Evolutionary conservation across 2,329 filamentous ascomycete species (phyloP), one percentile per base, ranked within the genome.

Genomic region (Verticillium nonalfalfae): DNA sequence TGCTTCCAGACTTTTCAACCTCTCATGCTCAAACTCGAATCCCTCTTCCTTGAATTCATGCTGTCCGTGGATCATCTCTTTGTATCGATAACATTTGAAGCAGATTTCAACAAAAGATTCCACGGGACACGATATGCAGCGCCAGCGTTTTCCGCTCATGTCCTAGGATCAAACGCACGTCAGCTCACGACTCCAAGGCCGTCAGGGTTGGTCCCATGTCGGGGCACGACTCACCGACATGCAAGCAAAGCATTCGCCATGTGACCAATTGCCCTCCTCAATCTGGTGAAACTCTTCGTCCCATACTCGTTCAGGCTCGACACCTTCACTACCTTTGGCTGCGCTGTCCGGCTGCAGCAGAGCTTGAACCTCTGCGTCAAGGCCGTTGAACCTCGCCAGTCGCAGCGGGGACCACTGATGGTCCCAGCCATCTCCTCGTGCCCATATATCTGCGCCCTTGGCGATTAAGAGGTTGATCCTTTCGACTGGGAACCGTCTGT

Each of bases 391-490:
- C 10, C 52, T 39, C 1, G 64, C 59, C 11, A 67, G 14, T 36
- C 65, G 63, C 31, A 67, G 15, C 2, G 62, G 35, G 13, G 66
- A 62, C 66, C 66, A 67, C 7, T 59, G 33, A 21, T 54, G 35
- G 40, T 63, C 60, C n/a, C 21, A 18, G 2, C 39, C 60, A 33
- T 59, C 50, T 2, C 58, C 63, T 26, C 40, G 50, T 6, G 52
- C 58, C 38, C 61, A 60, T 2, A 59, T 56, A 50, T 65, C 60
- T 9, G 66, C 66, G 7, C 67, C 65, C 1, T 59, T 35, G 7
- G 52, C 60, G 14, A 68, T n/a, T 7, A 68, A 57, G 13, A 59
- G 40, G 3, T 64, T 33, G 2, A 40, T 3, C 7, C 21, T 36
- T 4, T 21, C 50, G 11, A 35, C 31, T 3, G 39, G 10, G 7